These are phyloP conservation scores for Coemansia sp. DNA, from an alignment of 192 early-diverging fungal species.

Conservation along the genomic window DNA sequence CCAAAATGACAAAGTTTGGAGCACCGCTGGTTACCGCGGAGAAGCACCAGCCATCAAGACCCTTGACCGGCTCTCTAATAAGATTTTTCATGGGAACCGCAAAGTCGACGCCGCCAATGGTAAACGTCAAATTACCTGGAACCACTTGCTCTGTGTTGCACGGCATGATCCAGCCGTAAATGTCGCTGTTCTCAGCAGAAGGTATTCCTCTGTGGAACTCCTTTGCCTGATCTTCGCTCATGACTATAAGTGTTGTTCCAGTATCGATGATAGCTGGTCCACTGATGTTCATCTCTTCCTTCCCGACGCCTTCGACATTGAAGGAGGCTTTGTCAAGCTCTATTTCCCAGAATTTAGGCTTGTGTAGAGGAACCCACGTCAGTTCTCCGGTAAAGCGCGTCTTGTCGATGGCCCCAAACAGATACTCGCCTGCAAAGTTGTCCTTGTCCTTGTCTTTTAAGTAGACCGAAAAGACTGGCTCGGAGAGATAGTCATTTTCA, in stretches of 20 bases:
- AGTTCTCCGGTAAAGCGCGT: slow-evolving; percentile 56
- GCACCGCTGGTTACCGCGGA: slow-evolving; percentile 55
- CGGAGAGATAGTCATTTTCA: slow-evolving; percentile 57
- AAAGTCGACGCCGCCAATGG: slow-evolving; percentile 47
- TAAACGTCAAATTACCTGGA: slow-evolving; percentile 49
- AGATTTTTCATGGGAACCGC: slow-evolving; percentile 46
- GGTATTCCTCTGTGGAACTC: slow-evolving; percentile 59
- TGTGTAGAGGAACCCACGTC: slow-evolving; percentile 57
- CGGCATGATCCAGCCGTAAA: slow-evolving; percentile 57
- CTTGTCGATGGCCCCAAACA: slow-evolving; percentile 63
- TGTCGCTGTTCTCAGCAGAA: slow-evolving; percentile 46
- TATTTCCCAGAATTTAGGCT: slow-evolving; percentile 61
- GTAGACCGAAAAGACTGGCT: slow-evolving; percentile 74
- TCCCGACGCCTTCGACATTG: slow-evolving; percentile 32
- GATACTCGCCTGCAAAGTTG: slow-evolving; percentile 59
- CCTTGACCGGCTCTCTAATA: slow-evolving; percentile 55
- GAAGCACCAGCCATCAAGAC: slow-evolving; percentile 53
- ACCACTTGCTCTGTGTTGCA: slow-evolving; percentile 53
- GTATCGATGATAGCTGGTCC: slow-evolving; percentile 64
- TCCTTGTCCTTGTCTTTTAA: slow-evolving; percentile 56
- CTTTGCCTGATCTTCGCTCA: slow-evolving; percentile 59
- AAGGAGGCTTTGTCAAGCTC: slow-evolving; percentile 52
- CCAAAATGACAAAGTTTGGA: slow-evolving; percentile 60
- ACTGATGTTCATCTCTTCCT: slow-evolving; percentile 41
- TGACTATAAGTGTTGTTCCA: slow-evolving; percentile 65